phyloP scores from a whole-genome alignment of 1,284 basidiomycete species.

The Heimioporus retisporus region DNA sequence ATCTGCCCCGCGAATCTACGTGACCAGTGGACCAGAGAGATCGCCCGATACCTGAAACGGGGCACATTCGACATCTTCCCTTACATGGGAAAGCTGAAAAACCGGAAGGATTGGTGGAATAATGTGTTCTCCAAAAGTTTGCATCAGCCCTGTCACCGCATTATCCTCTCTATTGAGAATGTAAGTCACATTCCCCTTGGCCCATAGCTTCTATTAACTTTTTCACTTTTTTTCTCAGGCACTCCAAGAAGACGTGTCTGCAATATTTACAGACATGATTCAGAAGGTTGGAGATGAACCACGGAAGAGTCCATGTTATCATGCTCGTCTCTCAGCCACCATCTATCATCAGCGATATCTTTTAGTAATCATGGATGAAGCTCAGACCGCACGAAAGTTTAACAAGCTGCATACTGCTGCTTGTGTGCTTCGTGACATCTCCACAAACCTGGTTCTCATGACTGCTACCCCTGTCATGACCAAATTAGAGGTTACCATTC shows the following conservation, averaged over 20 bases:
- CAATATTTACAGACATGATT: background rate
- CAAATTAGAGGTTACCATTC: background rate
- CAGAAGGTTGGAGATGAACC: background rate
- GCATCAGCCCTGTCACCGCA: background rate
- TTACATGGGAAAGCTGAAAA: too few species aligned
- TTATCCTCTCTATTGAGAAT: background rate
- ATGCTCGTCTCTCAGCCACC: background rate
- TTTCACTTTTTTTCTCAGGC: background rate
- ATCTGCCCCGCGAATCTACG: background rate
- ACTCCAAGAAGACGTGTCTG: background rate
- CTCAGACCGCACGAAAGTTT: background rate
- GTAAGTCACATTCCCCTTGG: background rate
- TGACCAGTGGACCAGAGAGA: background rate
- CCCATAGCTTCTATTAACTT: background rate
- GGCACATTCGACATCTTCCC: too few species aligned
- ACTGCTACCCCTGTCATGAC: constrained; percentile 8
- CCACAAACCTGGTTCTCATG: background rate
- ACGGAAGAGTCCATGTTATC: background rate
- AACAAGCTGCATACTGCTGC: background rate
- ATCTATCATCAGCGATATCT: background rate
- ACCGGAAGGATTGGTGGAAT: background rate
- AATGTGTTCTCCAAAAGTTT: background rate
- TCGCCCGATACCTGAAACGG: background rate
- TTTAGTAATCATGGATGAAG: background rate
- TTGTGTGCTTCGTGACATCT: background rate